phyloP scores from a whole-genome alignment of 805 yeast species.

The Yarrowia yakushimensis region DNA sequence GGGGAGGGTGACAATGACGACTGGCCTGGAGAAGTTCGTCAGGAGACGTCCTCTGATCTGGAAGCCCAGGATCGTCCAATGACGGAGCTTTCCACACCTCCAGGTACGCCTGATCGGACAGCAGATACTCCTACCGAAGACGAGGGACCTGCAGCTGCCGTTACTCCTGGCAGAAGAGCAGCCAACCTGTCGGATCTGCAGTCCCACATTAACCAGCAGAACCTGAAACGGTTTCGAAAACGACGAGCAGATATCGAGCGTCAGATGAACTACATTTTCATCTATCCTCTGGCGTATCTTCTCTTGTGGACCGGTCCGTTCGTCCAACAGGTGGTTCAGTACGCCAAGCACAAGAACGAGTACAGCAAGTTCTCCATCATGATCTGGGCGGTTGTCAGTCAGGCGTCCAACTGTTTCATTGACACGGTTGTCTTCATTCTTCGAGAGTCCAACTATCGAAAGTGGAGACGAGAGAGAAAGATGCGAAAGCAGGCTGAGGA shows the following conservation, averaged over 20 bases:
- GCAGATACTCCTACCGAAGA: background rate
- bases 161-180: conserved; percentile 23
- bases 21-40: background rate
- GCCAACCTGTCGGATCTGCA: conserved; percentile 20
- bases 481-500: background rate
- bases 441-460: conserved; percentile 48
- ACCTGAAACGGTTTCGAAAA: conserved; percentile 56
- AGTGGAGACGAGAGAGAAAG: conserved; percentile 11
- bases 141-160: conserved; percentile 1
- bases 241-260: conserved; percentile 65
- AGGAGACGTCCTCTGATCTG: background rate
- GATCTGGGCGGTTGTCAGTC: conserved; percentile 67
- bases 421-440: conserved; percentile 72
- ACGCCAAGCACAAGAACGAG: conserved; percentile 40
- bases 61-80: background rate
- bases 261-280: conserved; percentile 74
- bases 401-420: conserved; percentile 75
- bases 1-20: background rate
- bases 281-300: conserved; percentile 80
- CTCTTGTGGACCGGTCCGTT: conserved; percentile 81
- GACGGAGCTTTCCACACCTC: background rate
- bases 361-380: conserved; percentile 62
- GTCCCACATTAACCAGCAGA: conserved; percentile 51
- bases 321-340: conserved; percentile 57
- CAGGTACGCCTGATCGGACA: background rate